Conservation (phyloP, 768 basidiomycete genomes). For the Kwoniella dendrophila region DNA sequence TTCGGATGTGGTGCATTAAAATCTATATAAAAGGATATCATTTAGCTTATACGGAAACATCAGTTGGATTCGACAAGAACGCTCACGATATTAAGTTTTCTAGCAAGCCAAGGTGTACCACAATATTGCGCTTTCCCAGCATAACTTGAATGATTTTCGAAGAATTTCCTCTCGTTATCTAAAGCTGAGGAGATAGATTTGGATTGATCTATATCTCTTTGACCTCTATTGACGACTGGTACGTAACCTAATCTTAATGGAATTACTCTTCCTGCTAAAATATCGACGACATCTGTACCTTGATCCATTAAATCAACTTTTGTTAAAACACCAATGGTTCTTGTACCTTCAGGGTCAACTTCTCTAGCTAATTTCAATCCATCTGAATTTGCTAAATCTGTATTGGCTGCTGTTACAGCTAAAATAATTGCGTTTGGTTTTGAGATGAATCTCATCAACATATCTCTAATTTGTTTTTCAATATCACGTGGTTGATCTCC, state of each 20-base stretch:
- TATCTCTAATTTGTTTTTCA: slow-evolving; percentile 94
- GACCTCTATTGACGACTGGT: slow-evolving; percentile 97
- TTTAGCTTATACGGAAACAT: not conserved
- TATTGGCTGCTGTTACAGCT: slow-evolving; percentile 93
- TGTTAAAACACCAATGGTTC: slow-evolving; percentile 97
- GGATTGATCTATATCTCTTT: slow-evolving; percentile 88
- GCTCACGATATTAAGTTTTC: slow-evolving; percentile 93
- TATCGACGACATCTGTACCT: slow-evolving; percentile 98
- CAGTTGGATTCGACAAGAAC: slow-evolving; percentile 47
- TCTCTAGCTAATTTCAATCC: slow-evolving; percentile 94
- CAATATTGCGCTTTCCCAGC: slow-evolving; percentile 93
- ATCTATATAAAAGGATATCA: slow-evolving; percentile 64
- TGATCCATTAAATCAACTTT: slow-evolving; percentile 99
- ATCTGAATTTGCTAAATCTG: slow-evolving; percentile 97
- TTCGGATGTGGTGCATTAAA: slow-evolving; percentile 97
- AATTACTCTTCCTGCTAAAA: slow-evolving; percentile 94
- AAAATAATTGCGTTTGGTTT: slow-evolving; percentile 95
- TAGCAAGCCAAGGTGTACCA: slow-evolving; percentile 91
- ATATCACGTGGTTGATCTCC: slow-evolving; percentile 97
- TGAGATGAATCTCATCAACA: slow-evolving; percentile 92
- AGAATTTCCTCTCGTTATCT: slow-evolving; percentile 87
- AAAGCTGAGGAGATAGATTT: slow-evolving; percentile 84
- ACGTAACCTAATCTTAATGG: slow-evolving; percentile 96
- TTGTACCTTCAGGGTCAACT: slow-evolving; percentile 92
- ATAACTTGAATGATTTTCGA: slow-evolving; percentile 91